phyloP scores from a whole-genome alignment of 2,329 filamentous ascomycete species.

The Alternaria gaisen region DNA sequence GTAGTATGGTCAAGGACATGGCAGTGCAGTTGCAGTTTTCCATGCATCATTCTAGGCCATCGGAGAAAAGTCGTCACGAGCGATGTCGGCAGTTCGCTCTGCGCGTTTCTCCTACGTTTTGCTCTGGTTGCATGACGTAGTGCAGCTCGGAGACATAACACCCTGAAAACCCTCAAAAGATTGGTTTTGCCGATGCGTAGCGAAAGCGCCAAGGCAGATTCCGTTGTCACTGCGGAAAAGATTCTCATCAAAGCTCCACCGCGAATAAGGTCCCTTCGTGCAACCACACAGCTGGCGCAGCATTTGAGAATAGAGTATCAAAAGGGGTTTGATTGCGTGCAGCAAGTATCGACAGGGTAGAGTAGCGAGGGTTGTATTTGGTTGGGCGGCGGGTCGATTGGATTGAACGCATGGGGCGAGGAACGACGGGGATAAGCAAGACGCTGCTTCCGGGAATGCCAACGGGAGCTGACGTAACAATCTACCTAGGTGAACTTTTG shows the following conservation, averaged over 20 bases:
- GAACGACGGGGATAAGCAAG: background rate
- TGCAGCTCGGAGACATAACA: too few species aligned
- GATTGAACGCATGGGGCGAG: background rate
- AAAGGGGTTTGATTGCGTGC: constrained; percentile 2
- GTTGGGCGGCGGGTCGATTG: background rate
- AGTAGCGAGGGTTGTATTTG: background rate
- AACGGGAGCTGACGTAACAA: background rate
- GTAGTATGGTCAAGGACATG: background rate
- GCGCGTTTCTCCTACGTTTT: constrained; percentile 13
- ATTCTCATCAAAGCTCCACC: background rate
- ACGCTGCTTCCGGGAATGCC: background rate
- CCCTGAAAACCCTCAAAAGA: too few species aligned
- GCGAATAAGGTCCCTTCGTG: background rate
- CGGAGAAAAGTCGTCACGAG: background rate
- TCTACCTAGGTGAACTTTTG: background rate
- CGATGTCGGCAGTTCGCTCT: background rate
- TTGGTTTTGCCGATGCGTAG: too few species aligned
- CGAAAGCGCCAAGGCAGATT: too few species aligned
- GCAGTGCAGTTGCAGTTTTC: background rate
- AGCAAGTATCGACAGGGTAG: background rate
- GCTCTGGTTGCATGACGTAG: constrained; percentile 10
- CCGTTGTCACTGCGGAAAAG: background rate
- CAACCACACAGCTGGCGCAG: background rate
- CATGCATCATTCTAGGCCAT: constrained; percentile 1
- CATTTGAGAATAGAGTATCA: background rate